A percentile compares a stretch with the other conserved stretches of the same genome.
Conservation (phyloP, 805 yeast species). For the Metschnikowia bowlesiae region DNA sequence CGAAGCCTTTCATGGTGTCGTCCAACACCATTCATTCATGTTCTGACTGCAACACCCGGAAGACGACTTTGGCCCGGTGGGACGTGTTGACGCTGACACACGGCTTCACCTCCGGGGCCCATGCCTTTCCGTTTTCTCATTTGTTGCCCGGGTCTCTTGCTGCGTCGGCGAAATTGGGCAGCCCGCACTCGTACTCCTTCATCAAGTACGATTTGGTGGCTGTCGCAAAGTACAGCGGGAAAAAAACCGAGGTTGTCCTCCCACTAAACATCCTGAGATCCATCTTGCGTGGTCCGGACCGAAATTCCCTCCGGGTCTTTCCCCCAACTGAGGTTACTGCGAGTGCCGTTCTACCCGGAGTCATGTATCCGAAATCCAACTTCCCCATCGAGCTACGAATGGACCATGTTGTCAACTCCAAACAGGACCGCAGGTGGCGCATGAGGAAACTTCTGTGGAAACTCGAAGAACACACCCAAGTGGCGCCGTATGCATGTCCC, state of each 20-base stretch:
- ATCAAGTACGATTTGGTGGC: constrained; percentile 79
- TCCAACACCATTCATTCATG: constrained; percentile 49
- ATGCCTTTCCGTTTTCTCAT: constrained; percentile 90
- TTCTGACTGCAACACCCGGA: constrained; percentile 49
- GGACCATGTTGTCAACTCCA: constrained; percentile 57
- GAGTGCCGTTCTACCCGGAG: constrained; percentile 82
- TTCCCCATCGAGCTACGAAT: constrained; percentile 80
- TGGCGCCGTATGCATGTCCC: constrained; percentile 55
- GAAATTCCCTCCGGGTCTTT: constrained; percentile 83
- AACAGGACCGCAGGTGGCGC: constrained; percentile 73
- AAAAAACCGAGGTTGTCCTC: constrained; percentile 38
- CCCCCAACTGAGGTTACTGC: constrained; percentile 95
- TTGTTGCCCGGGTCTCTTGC: constrained; percentile 85
- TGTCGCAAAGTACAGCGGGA: constrained; percentile 29
- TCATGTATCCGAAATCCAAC: constrained; percentile 79
- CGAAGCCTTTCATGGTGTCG: constrained; percentile 62
- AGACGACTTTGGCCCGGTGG: constrained; percentile 78
- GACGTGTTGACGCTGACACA: constrained; percentile 62
- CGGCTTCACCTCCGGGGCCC: constrained; percentile 61
- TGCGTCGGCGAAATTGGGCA: constrained; percentile 67
- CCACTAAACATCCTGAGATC: constrained; percentile 77
- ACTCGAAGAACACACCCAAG: constrained; percentile 74
- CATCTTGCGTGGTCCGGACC: constrained; percentile 74
- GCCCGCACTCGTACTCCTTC: constrained; percentile 40
- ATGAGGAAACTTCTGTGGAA: constrained; percentile 88